These are phyloP conservation scores for Davidsoniella neocaledoniae DNA, from an alignment of 2,329 filamentous ascomycete genomes.

Conservation along the genomic window DNA sequence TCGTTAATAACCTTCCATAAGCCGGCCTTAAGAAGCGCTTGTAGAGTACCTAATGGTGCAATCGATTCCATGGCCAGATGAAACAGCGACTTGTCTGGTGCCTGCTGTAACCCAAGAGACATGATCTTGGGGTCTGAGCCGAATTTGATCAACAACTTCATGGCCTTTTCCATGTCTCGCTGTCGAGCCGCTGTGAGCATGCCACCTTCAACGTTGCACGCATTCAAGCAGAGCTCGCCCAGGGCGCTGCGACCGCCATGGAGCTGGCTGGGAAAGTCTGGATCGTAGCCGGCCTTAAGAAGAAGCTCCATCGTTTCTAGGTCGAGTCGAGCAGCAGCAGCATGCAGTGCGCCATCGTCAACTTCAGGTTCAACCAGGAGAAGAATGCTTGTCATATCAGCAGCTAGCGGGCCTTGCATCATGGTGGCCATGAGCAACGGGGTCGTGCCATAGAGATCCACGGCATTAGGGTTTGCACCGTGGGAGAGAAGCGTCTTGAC, in stretches of 20 bases:
- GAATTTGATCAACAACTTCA: constrained; percentile 37
- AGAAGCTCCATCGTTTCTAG: constrained; percentile 38
- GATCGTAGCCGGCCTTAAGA: constrained; percentile 41
- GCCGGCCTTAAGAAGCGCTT: constrained; percentile 42
- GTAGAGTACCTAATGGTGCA: constrained; percentile 37
- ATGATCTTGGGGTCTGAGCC: constrained; percentile 39
- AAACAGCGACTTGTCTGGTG: constrained; percentile 32
- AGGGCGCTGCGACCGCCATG: constrained; percentile 47
- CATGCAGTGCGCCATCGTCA: constrained; percentile 51
- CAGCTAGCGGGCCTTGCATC: constrained; percentile 35
- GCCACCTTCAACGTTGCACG: constrained; percentile 24
- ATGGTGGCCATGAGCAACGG: constrained; percentile 43
- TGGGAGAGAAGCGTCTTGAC: constrained; percentile 38
- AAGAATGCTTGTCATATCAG: constrained; percentile 36
- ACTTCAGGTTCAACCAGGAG: constrained; percentile 37
- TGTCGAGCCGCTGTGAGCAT: constrained; percentile 29
- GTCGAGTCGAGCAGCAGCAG: constrained; percentile 43
- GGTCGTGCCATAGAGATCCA: constrained; percentile 39
- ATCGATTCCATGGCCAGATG: constrained; percentile 41
- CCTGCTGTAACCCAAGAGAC: constrained; percentile 24
- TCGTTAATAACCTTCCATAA: constrained; percentile 50
- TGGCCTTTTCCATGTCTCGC: constrained; percentile 38
- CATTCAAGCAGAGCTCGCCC: constrained; percentile 44
- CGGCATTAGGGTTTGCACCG: constrained; percentile 41
- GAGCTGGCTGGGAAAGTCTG: constrained; percentile 46